A percentile compares a stretch with the other conserved stretches of the same genome.
These are phyloP conservation scores for Alternaria brassicae DNA, from an alignment of 2,329 filamentous ascomycete genomes.

Conservation along the genomic window DNA sequence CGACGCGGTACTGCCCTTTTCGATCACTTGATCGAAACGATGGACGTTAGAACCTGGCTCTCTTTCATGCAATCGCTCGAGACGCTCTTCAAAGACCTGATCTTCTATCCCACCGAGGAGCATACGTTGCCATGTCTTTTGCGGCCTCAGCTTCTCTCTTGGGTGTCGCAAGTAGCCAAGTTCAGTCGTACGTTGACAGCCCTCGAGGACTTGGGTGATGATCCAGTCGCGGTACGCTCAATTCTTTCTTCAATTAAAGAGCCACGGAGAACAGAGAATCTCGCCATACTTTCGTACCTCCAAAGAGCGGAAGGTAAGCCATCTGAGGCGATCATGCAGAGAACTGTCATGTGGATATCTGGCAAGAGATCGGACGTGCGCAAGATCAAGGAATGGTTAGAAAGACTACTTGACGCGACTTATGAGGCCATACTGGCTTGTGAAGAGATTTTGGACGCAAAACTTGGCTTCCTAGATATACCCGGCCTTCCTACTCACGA, in stretches of 20 bases:
- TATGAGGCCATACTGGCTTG: constrained; percentile 27
- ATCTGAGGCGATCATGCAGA: constrained; percentile 32
- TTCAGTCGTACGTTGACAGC: constrained; percentile 22
- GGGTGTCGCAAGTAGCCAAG: constrained; percentile 5
- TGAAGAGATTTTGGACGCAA: constrained; percentile 32
- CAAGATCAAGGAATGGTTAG: constrained; percentile 25
- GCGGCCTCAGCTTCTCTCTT: constrained; percentile 4
- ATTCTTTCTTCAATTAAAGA: constrained; percentile 26
- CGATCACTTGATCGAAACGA: constrained; percentile 24
- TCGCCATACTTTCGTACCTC: constrained; percentile 27
- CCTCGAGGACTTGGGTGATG: constrained; percentile 24
- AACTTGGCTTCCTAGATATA: constrained; percentile 21
- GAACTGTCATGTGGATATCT: constrained; percentile 20
- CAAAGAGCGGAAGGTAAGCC: constrained; percentile 12
- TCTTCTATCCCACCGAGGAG: constrained; percentile 8
- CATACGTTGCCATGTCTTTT: constrained; percentile 16
- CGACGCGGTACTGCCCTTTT: constrained; percentile 6
- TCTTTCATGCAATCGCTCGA: constrained; percentile 30
- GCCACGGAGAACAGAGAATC: constrained; percentile 15
- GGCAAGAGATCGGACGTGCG: constrained; percentile 12
- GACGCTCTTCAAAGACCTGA: constrained; percentile 24
- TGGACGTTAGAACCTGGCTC: constrained; percentile 32
- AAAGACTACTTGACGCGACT: constrained; percentile 18
- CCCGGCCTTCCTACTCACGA: constrained; percentile 14
- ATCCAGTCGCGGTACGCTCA: constrained; percentile 15